Base-by-base conservation (phyloP, 2,329 filamentous ascomycete species). In the Mycosphaerella sp. region DNA sequence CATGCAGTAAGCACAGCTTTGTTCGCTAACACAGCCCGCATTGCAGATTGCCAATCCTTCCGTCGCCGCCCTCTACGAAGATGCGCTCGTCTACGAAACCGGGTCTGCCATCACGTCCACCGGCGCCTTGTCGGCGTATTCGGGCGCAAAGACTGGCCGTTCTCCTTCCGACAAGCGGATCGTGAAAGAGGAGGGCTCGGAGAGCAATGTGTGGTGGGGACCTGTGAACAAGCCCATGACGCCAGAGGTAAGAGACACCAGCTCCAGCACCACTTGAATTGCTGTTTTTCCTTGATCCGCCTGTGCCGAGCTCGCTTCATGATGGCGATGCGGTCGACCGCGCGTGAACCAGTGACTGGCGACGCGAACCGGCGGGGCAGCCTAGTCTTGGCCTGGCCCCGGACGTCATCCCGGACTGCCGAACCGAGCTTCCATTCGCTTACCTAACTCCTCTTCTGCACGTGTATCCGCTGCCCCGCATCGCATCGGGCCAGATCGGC, bases 181-280 rank as follows among this genome's bases (percentile, higher is more conserved):
- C 70, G 93, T 98, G 70, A 84, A 95, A 78, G 93, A 98, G 74
- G 78, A 85, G 56, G 79, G 83, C 59, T 97, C 93, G 62, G 85
- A 95, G 73, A 85, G 93, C 54, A 84, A 98, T 58, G 82, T 98
- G 69, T 98, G 93, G 93, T 97, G 93, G 93, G 93, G 93, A 69
- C 92, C 93, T 53, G 93, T 98, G 65, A 98, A 98, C 82, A 97
- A 97, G 83, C 88, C 92, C 71, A 98, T 98, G 93, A 85, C 83
- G 64, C 83, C 90, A 67, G 91, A 97, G 74, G 93, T 97, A 86
- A 84, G 88, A 77, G 11, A 38, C 26, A 38, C 34, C 14, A 29
- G 14, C 14, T 17, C 14, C 14, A 17, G 14, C 14, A 17, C 14
- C 14, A 17, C 14, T 17, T 17, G 14, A 17, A 26, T 51, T 41